These are phyloP conservation scores for Gillenia trifoliata DNA, from an alignment of 306 rosid species.

Conservation along the genomic window DNA sequence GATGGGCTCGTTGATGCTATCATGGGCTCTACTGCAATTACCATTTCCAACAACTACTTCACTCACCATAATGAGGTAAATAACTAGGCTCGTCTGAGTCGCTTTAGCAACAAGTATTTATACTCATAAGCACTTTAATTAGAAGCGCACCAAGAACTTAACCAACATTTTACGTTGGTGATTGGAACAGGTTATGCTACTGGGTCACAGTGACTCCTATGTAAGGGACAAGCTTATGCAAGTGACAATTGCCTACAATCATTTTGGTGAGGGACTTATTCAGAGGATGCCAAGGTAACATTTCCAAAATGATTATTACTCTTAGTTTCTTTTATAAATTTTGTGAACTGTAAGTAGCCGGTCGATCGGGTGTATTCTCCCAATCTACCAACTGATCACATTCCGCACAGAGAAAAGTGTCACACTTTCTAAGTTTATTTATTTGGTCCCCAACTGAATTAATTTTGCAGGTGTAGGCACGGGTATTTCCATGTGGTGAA, in stretches of 20 bases:
- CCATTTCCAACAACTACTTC: conserved; percentile 86
- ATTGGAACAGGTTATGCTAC: conserved; percentile 64
- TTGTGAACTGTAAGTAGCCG: background rate
- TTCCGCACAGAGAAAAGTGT: background rate
- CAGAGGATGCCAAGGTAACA: conserved; percentile 98
- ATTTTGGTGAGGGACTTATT: conserved; percentile 94
- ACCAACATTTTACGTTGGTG: background rate
- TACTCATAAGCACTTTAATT: too few relatives aligned
- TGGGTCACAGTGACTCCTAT: conserved; percentile 94
- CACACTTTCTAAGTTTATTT: background rate
- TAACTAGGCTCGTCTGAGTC: background rate
- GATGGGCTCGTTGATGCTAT: conserved; percentile 93
- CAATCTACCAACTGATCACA: background rate
- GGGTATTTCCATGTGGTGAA: conserved; percentile 98
- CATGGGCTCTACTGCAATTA: conserved; percentile 89
- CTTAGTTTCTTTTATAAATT: background rate
- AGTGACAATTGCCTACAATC: conserved; percentile 96
- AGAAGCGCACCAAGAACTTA: background rate
- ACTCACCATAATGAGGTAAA: conserved; percentile 89
- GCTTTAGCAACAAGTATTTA: background rate
- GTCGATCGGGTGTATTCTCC: background rate
- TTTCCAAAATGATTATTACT: background rate
- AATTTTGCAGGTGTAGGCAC: conserved; percentile 81
- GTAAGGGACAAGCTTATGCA: conserved; percentile 87
- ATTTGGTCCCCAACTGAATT: conserved; percentile 1